phyloP scores from a whole-genome alignment of 1,284 basidiomycete species.

The Anthracocystis walkeri region DNA sequence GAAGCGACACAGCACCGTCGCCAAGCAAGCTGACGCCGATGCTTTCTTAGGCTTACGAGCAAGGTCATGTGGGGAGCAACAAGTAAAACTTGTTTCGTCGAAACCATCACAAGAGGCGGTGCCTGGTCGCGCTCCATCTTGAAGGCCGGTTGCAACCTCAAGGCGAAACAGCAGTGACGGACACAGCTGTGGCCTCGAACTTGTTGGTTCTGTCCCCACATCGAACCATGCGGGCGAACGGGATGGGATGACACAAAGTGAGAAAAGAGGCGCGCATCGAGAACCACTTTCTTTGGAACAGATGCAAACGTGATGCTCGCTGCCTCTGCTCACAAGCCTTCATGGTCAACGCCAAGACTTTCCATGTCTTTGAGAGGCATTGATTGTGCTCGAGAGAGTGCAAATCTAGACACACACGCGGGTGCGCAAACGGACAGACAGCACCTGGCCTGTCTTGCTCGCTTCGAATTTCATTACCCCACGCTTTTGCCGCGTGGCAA shows the following conservation, averaged over 20 bases:
- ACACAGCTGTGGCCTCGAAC: neutral
- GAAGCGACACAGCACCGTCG: neutral
- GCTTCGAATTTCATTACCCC: constrained; percentile 2
- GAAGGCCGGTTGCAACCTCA: no score
- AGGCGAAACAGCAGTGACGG: neutral
- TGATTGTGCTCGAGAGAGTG: neutral
- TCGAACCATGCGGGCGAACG: neutral
- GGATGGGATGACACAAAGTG: neutral
- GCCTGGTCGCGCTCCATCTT: neutral
- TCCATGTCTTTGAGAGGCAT: neutral
- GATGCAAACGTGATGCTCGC: neutral
- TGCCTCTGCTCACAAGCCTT: neutral
- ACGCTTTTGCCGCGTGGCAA: constrained; percentile 15
- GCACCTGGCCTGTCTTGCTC: constrained; percentile 11
- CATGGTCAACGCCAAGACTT: constrained; percentile 8
- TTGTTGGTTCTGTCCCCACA: neutral
- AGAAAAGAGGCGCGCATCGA: neutral
- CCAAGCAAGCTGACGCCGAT: neutral
- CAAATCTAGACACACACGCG: neutral
- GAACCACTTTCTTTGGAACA: neutral
- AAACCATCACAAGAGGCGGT: neutral
- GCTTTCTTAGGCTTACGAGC: constrained; percentile 1
- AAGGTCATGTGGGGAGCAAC: constrained; percentile 14
- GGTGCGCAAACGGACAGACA: neutral
- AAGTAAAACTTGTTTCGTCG: neutral